Conservation (phyloP, 2,329 filamentous ascomycete species). For the Hypoxylon sp. region DNA sequence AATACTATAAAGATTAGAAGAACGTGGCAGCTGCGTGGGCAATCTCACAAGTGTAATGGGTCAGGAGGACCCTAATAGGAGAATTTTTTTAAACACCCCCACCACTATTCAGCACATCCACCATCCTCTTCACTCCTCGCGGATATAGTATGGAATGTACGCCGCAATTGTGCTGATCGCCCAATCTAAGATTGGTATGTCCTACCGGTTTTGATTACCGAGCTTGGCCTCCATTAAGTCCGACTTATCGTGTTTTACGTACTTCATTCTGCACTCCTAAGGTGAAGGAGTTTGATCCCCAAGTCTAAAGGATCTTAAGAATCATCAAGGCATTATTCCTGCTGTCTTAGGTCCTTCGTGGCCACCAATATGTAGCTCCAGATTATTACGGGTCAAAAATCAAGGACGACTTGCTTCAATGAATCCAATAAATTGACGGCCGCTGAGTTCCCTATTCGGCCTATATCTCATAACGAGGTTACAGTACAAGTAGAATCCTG, state of each 20-base stretch:
- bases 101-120: constrained; percentile 15
- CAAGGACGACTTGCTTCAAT: not conserved
- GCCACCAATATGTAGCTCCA: not conserved
- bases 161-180: constrained; percentile 17
- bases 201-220: constrained; percentile 34
- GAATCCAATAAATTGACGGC: not conserved
- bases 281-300: constrained; percentile 11
- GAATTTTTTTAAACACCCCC: constrained; percentile 18
- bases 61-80: constrained; percentile 15
- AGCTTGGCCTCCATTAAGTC: constrained; percentile 1
- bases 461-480: not conserved
- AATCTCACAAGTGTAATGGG: constrained; percentile 17
- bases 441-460: not conserved
- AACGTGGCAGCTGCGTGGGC: no score
- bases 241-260: constrained; percentile 3
- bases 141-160: constrained; percentile 12
- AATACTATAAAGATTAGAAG: constrained; percentile 4
- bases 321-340: constrained; percentile 14
- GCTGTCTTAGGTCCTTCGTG: not conserved
- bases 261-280: not conserved
- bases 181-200: constrained; percentile 38
- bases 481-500: not conserved
- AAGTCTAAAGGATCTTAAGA: not conserved
- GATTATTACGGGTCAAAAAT: constrained; percentile 1
- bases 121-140: constrained; percentile 22